Base-by-base conservation (phyloP, 179 eudicot species). In the Spergularia azorica region DNA sequence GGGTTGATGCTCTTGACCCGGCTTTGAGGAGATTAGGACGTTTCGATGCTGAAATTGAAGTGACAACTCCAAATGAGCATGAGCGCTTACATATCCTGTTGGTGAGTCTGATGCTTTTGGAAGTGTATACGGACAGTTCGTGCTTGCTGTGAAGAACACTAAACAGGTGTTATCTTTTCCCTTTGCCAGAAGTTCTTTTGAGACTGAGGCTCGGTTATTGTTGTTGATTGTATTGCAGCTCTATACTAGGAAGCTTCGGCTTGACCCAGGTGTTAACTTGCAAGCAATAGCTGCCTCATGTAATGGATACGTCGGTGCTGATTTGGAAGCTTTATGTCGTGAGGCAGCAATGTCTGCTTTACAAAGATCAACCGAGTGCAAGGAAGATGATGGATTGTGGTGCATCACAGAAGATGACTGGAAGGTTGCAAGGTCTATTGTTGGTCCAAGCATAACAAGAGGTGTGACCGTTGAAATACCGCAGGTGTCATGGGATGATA, bases 231-330 rank as follows among this genome's bases (percentile, higher is more conserved):
- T 65, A 71, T 80, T 72, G 77, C 90, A 95, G 99, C 86, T 95
- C 63, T 93, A 93, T 77, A 80, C 92, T 70, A 87, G 77, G 81
- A 91, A 87, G 74, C 89, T 95, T 82, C 88, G 80, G 58, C 81
- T 91, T 76, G 95, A 91, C 74, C 77, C 87, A 15, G 74, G 63
- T 81, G 86, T 90, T 71, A 87, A 93, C 79, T 82, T 95, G 81
- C 84, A 67, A 81, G 79, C 83, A 70, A 72, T 93, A 81, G 97
- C 97, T 87, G 82, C 90, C 81, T 89, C 93, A 76, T 95, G 97
- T 83, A 93, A 95, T 84, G 97, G 99, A 75, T 95, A 90, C 54
- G 97, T 93, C 21, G 99, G 99, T 72, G 99, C 99, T 83, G 97
- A 95, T 89, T 82, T 95, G 83, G 97, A 93, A 88, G 97, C 93